These are phyloP conservation scores for Clavaria fumosa DNA, from an alignment of 768 basidiomycete genomes.

Conservation along the genomic window DNA sequence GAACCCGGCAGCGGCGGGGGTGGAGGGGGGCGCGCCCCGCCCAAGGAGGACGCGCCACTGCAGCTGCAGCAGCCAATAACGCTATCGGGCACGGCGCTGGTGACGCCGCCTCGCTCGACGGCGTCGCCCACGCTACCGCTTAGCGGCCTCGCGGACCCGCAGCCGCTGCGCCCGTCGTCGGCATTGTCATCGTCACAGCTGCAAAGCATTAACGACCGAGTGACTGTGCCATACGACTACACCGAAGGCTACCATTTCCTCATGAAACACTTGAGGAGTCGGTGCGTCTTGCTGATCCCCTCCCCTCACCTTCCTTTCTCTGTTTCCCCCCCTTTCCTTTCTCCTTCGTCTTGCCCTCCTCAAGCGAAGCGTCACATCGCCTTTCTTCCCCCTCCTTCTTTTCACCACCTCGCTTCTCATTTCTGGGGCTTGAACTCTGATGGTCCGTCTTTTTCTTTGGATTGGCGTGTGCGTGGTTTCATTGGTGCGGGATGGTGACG, in stretches of 20 bases:
- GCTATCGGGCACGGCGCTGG: constrained; percentile 15
- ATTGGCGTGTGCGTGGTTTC: constrained; percentile 11
- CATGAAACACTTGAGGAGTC: constrained; percentile 81
- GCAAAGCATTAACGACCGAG: constrained; percentile 49
- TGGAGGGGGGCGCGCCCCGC: constrained; percentile 22
- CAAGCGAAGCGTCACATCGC: too few species aligned
- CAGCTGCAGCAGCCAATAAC: constrained; percentile 11
- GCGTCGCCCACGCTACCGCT: constrained; percentile 26
- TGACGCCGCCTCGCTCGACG: constrained; percentile 9
- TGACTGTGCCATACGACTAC: constrained; percentile 78
- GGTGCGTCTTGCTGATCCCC: constrained; percentile 44
- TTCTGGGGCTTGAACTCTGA: constrained; percentile 29
- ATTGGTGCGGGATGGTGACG: constrained; percentile 8
- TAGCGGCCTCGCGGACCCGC: constrained; percentile 15
- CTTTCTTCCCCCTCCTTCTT: too few species aligned
- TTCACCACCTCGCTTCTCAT: too few species aligned
- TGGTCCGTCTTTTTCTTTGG: constrained; percentile 14
- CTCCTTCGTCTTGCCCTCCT: too few species aligned
- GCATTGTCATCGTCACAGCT: constrained; percentile 25
- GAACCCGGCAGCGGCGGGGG: background rate
- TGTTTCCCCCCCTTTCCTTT: too few species aligned
- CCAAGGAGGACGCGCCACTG: constrained; percentile 22
- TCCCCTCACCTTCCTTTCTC: too few species aligned
- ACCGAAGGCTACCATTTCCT: constrained; percentile 94
- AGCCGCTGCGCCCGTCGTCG: constrained; percentile 11